These are phyloP conservation scores for Ogataea pini DNA, from an alignment of 805 yeast species.

Conservation along the genomic window DNA sequence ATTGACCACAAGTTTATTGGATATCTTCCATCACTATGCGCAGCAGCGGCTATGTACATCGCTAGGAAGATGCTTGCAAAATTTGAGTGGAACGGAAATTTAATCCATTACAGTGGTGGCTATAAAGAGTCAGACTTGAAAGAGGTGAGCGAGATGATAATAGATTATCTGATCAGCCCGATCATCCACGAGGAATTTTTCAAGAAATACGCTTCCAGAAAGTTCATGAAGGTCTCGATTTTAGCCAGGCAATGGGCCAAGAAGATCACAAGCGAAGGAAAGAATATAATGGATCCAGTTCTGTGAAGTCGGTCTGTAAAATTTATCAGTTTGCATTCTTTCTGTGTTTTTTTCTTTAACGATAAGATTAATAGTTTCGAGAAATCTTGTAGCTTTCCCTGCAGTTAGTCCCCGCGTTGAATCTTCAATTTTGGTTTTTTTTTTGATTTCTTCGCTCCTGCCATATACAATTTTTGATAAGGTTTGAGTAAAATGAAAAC, in stretches of 20 bases:
- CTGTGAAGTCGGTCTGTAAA: constrained; percentile 18
- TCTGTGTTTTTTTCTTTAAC: constrained; percentile 8
- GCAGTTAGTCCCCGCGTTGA: constrained; percentile 5
- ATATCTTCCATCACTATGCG: constrained; percentile 69
- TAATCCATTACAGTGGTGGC: constrained; percentile 91
- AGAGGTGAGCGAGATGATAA: constrained; percentile 70
- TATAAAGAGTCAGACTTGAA: constrained; percentile 70
- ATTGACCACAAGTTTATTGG: constrained; percentile 77
- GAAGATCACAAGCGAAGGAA: constrained; percentile 50
- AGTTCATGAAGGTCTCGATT: constrained; percentile 82
- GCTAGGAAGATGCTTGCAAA: constrained; percentile 72
- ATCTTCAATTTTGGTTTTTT: neutral
- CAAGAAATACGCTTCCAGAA: constrained; percentile 87
- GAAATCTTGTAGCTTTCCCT: too few species aligned
- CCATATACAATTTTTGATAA: neutral
- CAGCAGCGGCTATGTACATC: constrained; percentile 88
- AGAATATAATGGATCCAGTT: constrained; percentile 40
- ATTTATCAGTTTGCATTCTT: constrained; percentile 7
- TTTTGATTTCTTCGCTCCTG: neutral
- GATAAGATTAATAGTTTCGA: constrained; percentile 3
- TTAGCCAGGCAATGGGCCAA: constrained; percentile 84
- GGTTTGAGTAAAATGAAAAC: neutral
- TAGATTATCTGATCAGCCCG: constrained; percentile 76
- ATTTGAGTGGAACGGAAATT: constrained; percentile 77
- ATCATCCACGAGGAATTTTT: constrained; percentile 90